Conservation (phyloP, 2,329 filamentous ascomycete species). For the Aspergillus oerlinghausenensis region DNA sequence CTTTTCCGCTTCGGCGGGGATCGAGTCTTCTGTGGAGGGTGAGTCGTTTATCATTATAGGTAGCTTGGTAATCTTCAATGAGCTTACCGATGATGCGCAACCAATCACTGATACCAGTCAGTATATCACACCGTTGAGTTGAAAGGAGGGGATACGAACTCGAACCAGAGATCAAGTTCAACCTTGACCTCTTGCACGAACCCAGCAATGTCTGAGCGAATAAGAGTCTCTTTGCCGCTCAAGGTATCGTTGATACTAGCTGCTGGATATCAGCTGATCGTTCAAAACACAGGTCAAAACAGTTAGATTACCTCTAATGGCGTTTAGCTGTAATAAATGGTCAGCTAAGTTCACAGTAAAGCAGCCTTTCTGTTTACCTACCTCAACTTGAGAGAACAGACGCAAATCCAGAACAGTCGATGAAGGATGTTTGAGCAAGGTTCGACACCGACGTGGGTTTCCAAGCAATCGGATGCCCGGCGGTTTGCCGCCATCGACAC, state of each 20-base stretch:
- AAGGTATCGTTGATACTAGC: slow-evolving; percentile 38
- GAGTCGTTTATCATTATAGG: not conserved
- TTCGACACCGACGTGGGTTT: slow-evolving; percentile 42
- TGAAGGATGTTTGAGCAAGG: slow-evolving; percentile 41
- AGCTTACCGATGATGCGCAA: slow-evolving; percentile 30
- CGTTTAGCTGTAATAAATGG: slow-evolving; percentile 33
- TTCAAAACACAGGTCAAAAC: not conserved
- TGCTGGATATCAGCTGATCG: slow-evolving; percentile 7
- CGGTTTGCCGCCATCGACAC: slow-evolving; percentile 44
- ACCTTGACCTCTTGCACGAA: slow-evolving; percentile 44
- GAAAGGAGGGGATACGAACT: slow-evolving; percentile 18
- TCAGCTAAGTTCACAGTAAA: slow-evolving; percentile 4
- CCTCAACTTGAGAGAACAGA: slow-evolving; percentile 50
- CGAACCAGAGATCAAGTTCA: slow-evolving; percentile 49
- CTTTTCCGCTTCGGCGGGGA: slow-evolving; percentile 25
- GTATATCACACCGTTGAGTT: not conserved
- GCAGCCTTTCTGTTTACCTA: slow-evolving; percentile 5
- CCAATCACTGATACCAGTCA: slow-evolving; percentile 28
- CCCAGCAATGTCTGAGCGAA: slow-evolving; percentile 35
- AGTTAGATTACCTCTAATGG: slow-evolving; percentile 29
- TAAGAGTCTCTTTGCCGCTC: slow-evolving; percentile 17
- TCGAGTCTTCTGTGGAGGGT: slow-evolving; percentile 21
- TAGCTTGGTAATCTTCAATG: no score
- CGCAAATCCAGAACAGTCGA: slow-evolving; percentile 48
- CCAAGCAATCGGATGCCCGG: slow-evolving; percentile 37